Conservation (phyloP, 192 early-diverging fungal genomes). For the Allomyces arbusculus region DNA sequence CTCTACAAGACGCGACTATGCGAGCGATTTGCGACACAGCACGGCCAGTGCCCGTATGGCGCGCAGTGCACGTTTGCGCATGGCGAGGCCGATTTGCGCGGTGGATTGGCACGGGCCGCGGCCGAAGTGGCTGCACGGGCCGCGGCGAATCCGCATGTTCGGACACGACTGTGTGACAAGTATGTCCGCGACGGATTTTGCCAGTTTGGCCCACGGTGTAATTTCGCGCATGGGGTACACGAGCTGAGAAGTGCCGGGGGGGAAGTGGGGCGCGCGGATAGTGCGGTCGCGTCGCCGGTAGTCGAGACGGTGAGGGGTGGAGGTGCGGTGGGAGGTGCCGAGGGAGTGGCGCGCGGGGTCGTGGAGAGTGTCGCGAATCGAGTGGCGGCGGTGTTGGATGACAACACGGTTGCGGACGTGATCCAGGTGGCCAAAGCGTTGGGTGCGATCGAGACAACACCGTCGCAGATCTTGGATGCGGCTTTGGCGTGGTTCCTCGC, state of each 20-base stretch:
- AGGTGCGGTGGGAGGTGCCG: no score
- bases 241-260: constrained; percentile 7
- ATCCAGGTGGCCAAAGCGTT: no score
- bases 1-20: constrained; percentile 76
- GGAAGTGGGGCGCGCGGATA: no score
- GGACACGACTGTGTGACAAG: constrained; percentile 64
- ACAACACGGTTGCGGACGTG: no score
- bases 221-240: constrained; percentile 40
- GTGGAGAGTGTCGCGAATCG: no score
- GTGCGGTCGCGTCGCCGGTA: no score
- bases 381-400: no score
- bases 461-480: no score
- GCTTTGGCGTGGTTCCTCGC: no score
- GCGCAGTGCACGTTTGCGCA: constrained; percentile 55
- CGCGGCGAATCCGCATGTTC: constrained; percentile 47
- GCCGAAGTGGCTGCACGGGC: constrained; percentile 8
- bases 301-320: no score
- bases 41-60: constrained; percentile 52
- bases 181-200: constrained; percentile 54
- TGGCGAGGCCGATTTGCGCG: constrained; percentile 40
- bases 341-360: no score
- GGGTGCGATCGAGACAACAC: no score
- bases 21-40: constrained; percentile 51
- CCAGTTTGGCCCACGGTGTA: constrained; percentile 72
- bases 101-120: constrained; percentile 16